Evolutionary conservation across 2,329 filamentous ascomycete genomes (phyloP).

Genomic region (Mycogone perniciosa): DNA sequence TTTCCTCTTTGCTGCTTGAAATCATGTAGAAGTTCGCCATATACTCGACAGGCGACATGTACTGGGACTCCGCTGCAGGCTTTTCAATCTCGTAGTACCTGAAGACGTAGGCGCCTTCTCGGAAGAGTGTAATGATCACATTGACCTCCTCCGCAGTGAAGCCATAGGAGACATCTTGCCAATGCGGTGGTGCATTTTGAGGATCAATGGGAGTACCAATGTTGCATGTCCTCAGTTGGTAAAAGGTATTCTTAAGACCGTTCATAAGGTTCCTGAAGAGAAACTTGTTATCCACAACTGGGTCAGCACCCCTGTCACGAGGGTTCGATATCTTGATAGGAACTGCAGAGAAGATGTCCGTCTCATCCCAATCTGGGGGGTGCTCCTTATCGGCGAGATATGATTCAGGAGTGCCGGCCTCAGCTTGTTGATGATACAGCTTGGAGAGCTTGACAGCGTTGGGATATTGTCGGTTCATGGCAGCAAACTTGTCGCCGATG

Average conservation of each 20-base stretch:
- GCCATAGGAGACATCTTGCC: conserved; percentile 91
- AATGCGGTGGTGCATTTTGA: conserved; percentile 75
- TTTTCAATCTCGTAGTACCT: conserved; percentile 93
- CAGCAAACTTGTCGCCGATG: conserved; percentile 95
- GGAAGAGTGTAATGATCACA: conserved; percentile 94
- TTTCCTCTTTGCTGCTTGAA: conserved; percentile 91
- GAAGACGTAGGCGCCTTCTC: conserved; percentile 93
- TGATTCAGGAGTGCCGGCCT: conserved; percentile 58
- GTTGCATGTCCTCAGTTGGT: conserved; percentile 88
- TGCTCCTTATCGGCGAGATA: conserved; percentile 77
- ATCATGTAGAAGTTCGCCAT: conserved; percentile 94
- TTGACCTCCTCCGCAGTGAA: conserved; percentile 97
- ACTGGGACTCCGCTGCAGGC: conserved; percentile 62
- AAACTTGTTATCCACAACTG: conserved; percentile 95
- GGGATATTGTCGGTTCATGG: conserved; percentile 93
- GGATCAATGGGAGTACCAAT: conserved; percentile 65
- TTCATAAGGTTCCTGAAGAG: conserved; percentile 95
- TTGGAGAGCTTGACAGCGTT: conserved; percentile 93
- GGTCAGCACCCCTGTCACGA: conserved; percentile 80
- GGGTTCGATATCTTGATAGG: conserved; percentile 94
- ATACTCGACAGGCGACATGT: conserved; percentile 79
- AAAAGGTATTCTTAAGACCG: conserved; percentile 93
- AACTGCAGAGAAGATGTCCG: conserved; percentile 92
- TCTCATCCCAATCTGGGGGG: conserved; percentile 92
- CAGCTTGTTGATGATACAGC: conserved; percentile 64